These are phyloP conservation scores for Apiospora koreana DNA, from an alignment of 2,329 filamentous ascomycete species.

Conservation along the genomic window DNA sequence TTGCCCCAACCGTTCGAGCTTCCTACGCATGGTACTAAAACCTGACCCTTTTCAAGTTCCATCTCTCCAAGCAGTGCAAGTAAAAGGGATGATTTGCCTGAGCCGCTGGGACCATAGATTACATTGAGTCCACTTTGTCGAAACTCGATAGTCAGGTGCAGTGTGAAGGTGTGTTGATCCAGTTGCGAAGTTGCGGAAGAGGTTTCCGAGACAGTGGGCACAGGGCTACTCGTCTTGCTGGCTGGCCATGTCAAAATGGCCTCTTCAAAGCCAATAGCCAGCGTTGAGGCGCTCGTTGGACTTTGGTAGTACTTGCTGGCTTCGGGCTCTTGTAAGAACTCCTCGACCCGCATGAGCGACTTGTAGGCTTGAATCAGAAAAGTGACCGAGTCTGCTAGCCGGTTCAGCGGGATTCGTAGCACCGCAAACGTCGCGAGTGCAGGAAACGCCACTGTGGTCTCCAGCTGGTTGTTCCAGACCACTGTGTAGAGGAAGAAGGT, in stretches of 20 bases:
- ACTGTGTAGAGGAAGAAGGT: conserved; percentile 69
- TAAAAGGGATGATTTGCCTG: background rate
- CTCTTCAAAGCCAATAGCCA: background rate
- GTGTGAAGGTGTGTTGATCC: background rate
- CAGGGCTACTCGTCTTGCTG: background rate
- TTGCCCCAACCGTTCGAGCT: background rate
- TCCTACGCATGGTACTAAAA: background rate
- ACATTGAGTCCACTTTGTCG: background rate
- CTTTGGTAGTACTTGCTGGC: background rate
- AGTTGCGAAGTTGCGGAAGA: background rate
- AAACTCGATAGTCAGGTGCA: background rate
- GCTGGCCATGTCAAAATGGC: background rate
- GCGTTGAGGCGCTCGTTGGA: background rate
- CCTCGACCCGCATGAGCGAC: conserved; percentile 69
- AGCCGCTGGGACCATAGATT: background rate
- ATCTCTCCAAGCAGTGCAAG: background rate
- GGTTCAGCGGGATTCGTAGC: conserved; percentile 66
- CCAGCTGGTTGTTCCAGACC: conserved; percentile 63
- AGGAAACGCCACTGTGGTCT: conserved; percentile 69
- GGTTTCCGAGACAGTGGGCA: background rate
- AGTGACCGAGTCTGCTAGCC: conserved; percentile 71
- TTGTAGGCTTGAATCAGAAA: conserved; percentile 72
- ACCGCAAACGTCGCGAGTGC: conserved; percentile 69
- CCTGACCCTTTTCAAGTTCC: background rate
- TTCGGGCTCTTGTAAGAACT: conserved; percentile 55